Evolutionary conservation across 2,329 filamentous ascomycete genomes (phyloP).

Genomic region (Zasmidium angulare): DNA sequence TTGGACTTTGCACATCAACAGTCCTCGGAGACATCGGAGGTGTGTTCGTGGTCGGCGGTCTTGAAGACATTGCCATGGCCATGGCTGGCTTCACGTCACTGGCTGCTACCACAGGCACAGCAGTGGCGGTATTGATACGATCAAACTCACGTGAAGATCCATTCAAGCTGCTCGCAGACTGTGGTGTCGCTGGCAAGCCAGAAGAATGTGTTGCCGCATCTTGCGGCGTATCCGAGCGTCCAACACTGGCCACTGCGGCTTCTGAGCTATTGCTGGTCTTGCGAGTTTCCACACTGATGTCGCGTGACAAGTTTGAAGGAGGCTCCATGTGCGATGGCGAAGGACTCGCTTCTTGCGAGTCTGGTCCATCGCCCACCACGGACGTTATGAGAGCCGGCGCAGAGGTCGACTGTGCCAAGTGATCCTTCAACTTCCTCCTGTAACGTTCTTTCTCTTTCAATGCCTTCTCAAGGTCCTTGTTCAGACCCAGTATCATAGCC

Average conservation of each 20-base stretch:
- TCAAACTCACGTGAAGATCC: slow-evolving; percentile 18
- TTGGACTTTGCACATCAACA: slow-evolving; percentile 15
- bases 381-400: slow-evolving; percentile 27
- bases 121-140: not conserved
- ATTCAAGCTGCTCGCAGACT: slow-evolving; percentile 21
- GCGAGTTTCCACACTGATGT: slow-evolving; percentile 28
- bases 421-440: slow-evolving; percentile 83
- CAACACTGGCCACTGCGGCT: slow-evolving; percentile 13
- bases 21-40: slow-evolving; percentile 26
- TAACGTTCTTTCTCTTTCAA: slow-evolving; percentile 95
- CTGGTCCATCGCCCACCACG: slow-evolving; percentile 14
- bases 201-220: slow-evolving; percentile 21
- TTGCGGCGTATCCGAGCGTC: slow-evolving; percentile 34
- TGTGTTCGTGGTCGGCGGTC: slow-evolving; percentile 21
- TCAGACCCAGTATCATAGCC: slow-evolving; percentile 87
- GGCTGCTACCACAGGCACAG: slow-evolving; percentile 2
- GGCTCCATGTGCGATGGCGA: slow-evolving; percentile 25
- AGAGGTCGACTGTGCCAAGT: slow-evolving; percentile 48
- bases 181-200: slow-evolving; percentile 24
- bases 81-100: slow-evolving; percentile 5
- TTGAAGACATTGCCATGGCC: slow-evolving; percentile 5
- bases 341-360: slow-evolving; percentile 28
- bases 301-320: slow-evolving; percentile 18
- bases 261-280: slow-evolving; percentile 32
- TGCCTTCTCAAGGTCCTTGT: slow-evolving; percentile 88